Evolutionary conservation across 805 yeast species (phyloP), one percentile per base, ranked within the genome.

Genomic region (Wilhelminamyces savonicus): DNA sequence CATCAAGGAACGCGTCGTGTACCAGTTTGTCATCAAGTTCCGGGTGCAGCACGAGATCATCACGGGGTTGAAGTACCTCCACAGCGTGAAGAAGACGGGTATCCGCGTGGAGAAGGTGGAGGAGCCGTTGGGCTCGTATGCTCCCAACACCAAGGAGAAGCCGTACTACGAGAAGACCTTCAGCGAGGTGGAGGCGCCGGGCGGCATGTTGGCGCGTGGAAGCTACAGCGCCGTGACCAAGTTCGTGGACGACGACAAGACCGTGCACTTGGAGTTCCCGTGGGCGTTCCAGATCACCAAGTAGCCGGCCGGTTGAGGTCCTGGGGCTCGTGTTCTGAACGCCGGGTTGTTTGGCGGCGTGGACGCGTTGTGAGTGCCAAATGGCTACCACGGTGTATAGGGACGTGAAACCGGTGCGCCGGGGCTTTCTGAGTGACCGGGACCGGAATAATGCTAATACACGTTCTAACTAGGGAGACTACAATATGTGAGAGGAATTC

Each of bases 131-230:
- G 97, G 97, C 3, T 79, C 92, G 3, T 88, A 79, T 54, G 88
- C 95, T 7, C 97, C 97, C 44, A 83, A 76, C 54, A 86, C 96
- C 3, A 66, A 62, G 34, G 84, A 74, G 24, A 83, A 80, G 50
- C 95, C 94, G 7, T 80, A 56, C 51, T 87, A 83, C 51, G 84
- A 76, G 41, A 59, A 58, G 69, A 67, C 32, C 54, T 71, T 46
- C 48, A 48, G 55, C 23, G 69, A 61, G 29, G 87, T 82, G 36
- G 95, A 86, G 55, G 96, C 96, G 5, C 97, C 97, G 21, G 71
- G 85, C 26, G 97, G 97, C 1, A 56, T 88, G 54, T 57, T 88
- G 40, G 95, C 92, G 3, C 75, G 97, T 57, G 96, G 96, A 23
- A 69, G 74, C 28, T 88, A 85, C 61, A 72, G 78, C 25, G 94